Conservation (phyloP, 2,329 filamentous ascomycete species). For the Emmonsiellopsis sp. region DNA sequence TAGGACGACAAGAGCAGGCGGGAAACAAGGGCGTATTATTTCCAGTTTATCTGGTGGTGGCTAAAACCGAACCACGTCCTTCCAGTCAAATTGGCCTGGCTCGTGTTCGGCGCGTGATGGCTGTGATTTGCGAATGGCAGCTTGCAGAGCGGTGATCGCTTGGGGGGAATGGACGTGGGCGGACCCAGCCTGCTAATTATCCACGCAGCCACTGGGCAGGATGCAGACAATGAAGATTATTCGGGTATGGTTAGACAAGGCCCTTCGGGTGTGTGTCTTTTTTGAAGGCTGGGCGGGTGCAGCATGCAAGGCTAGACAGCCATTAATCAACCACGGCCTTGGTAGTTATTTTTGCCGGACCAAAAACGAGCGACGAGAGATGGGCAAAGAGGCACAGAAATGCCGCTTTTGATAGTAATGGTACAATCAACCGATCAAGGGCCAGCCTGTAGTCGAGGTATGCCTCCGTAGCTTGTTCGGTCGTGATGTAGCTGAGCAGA, state of each 20-base stretch:
- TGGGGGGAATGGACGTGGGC: neutral
- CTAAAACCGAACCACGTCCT: neutral
- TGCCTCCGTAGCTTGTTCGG: neutral
- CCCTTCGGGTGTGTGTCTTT: neutral
- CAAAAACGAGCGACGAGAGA: neutral
- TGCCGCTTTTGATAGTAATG: neutral
- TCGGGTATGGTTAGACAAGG: neutral
- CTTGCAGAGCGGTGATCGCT: neutral
- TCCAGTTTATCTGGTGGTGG: neutral
- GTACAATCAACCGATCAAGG: neutral
- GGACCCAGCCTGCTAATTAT: neutral
- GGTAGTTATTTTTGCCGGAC: neutral
- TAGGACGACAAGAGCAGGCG: neutral
- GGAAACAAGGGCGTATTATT: neutral
- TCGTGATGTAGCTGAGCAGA: neutral
- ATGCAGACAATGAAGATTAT: neutral
- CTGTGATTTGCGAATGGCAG: conserved; percentile 5
- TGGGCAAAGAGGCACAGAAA: neutral
- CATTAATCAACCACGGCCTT: neutral
- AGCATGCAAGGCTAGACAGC: neutral
- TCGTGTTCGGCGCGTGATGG: conserved; percentile 3
- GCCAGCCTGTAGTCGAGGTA: neutral
- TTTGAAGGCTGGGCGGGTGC: neutral
- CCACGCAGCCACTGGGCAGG: neutral
- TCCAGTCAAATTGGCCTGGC: neutral